A percentile compares a stretch with the other conserved stretches of the same genome.
phyloP scores from a whole-genome alignment of 306 rosid species.

The Medicago ruthenica region DNA sequence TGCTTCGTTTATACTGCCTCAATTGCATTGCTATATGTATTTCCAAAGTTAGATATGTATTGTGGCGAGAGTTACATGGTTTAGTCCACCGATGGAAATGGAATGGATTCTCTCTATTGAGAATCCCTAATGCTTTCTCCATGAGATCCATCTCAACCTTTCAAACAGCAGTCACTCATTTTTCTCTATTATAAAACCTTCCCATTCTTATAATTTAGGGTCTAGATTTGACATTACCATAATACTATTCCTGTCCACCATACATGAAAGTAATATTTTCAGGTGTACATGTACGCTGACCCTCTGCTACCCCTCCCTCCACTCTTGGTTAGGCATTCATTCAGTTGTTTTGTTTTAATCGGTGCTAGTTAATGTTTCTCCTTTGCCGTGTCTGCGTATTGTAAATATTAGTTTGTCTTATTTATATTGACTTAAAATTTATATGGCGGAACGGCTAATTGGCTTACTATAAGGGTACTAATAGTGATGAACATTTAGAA shows the following conservation, averaged over 20 bases:
- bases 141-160: neutral
- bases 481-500: too few relatives aligned
- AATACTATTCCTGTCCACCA: neutral
- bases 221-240: neutral
- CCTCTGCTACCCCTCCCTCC: neutral
- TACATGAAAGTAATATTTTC: neutral
- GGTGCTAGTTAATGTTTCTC: too few relatives aligned
- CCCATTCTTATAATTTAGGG: neutral
- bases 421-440: neutral
- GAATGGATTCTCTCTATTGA: neutral
- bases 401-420: too few relatives aligned
- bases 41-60: conserved; percentile 11
- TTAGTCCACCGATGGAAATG: neutral
- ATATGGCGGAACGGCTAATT: too few relatives aligned
- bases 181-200: neutral
- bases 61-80: neutral
- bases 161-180: neutral
- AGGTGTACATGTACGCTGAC: neutral
- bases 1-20: conserved; percentile 29
- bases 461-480: too few relatives aligned
- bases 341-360: too few relatives aligned
- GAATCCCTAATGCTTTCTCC: neutral
- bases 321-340: neutral
- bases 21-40: conserved; percentile 31
- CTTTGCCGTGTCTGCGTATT: too few relatives aligned